Conservation (phyloP, 176 grass and related monocot genomes). For the Triticum monococcum region DNA sequence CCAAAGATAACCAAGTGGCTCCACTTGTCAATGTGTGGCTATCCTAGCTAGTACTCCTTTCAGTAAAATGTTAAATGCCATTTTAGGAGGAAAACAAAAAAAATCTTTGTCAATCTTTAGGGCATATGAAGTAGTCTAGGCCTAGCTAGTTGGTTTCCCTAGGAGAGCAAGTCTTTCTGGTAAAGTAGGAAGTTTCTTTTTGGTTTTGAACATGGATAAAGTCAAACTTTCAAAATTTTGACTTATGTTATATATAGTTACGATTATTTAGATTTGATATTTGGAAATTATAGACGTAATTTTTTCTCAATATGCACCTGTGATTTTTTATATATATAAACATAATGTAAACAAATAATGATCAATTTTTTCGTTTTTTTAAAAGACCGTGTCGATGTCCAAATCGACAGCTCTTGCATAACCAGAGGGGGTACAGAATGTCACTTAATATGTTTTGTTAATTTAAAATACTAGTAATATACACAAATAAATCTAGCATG, state of each 20-base stretch:
- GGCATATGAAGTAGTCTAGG: not conserved
- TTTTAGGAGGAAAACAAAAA: not conserved
- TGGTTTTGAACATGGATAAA: not conserved
- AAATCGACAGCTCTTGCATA: not conserved
- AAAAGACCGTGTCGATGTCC: not conserved
- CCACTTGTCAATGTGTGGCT: conserved; percentile 3
- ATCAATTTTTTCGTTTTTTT: not conserved
- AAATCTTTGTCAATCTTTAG: not conserved
- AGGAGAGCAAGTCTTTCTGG: not conserved
- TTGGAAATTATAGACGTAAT: not conserved
- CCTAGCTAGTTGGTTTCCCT: not conserved
- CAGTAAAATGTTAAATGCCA: not conserved
- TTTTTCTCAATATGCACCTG: not conserved
- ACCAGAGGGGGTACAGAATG: not conserved
- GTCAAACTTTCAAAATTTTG: not conserved
- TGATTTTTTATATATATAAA: not conserved
- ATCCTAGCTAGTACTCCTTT: not conserved
- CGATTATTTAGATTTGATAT: not conserved
- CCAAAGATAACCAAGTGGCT: not conserved
- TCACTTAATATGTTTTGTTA: not conserved
- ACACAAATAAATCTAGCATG: not conserved
- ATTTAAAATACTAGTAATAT: not conserved
- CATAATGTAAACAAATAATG: not conserved
- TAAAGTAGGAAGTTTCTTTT: not conserved
- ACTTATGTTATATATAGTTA: not conserved